Evolutionary conservation across 2,329 filamentous ascomycete species (phyloP).

Genomic region (Penicillium thymicola): DNA sequence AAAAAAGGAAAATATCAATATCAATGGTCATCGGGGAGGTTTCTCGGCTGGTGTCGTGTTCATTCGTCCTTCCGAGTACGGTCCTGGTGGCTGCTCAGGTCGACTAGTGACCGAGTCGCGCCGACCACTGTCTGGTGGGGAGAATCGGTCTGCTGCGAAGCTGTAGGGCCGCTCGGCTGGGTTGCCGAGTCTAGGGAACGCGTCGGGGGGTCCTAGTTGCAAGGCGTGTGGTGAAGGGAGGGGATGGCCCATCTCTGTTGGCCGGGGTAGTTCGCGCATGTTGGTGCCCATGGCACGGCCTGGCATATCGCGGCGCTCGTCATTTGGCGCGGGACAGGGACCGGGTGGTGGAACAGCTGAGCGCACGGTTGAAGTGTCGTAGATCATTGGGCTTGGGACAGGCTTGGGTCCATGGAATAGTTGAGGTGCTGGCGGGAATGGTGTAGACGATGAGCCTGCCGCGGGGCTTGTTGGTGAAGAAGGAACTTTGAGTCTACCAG

Average conservation of each 20-base stretch:
- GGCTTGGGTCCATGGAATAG: slow-evolving; percentile 2
- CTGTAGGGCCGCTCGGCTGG: slow-evolving; percentile 21
- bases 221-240: slow-evolving; percentile 31
- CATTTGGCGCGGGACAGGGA: not conserved
- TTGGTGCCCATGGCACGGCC: slow-evolving; percentile 20
- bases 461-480: slow-evolving; percentile 34
- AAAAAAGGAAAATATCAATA: slow-evolving; percentile 5
- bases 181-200: slow-evolving; percentile 24
- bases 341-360: slow-evolving; percentile 13
- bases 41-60: slow-evolving; percentile 18
- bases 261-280: slow-evolving; percentile 29
- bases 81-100: slow-evolving; percentile 21
- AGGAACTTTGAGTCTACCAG: slow-evolving; percentile 27
- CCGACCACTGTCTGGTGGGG: slow-evolving; percentile 25
- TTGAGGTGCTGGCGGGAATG: slow-evolving; percentile 14
- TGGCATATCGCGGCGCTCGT: slow-evolving; percentile 18
- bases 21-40: slow-evolving; percentile 6
- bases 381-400: slow-evolving; percentile 12
- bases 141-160: slow-evolving; percentile 23
- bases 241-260: slow-evolving; percentile 26
- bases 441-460: slow-evolving; percentile 19
- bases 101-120: slow-evolving; percentile 24
- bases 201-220: slow-evolving; percentile 29
- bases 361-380: slow-evolving; percentile 18
- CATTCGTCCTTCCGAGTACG: slow-evolving; percentile 20